Evolutionary conservation across 306 rosid species (phyloP).

Genomic region (Trifolium fragiferum): DNA sequence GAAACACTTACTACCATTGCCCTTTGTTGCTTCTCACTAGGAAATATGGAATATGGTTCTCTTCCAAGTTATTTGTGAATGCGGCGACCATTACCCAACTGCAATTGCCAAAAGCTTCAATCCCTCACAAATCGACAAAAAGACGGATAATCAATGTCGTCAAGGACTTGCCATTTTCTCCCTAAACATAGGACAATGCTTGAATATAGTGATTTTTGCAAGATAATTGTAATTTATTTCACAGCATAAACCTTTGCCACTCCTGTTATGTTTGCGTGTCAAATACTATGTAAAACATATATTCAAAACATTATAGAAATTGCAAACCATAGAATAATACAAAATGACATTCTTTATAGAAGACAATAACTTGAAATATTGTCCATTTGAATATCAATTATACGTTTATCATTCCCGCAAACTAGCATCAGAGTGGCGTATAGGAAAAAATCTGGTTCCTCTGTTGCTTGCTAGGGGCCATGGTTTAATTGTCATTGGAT

Average conservation of each 20-base stretch:
- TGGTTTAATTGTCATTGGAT: background rate
- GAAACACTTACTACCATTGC: background rate
- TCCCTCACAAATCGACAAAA: background rate
- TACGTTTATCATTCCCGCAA: background rate
- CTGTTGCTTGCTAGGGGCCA: constrained; percentile 11
- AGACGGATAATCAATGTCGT: background rate
- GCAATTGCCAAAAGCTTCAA: background rate
- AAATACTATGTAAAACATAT: background rate
- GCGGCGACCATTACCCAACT: no score
- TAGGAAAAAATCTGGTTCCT: constrained; percentile 1
- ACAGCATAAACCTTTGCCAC: background rate
- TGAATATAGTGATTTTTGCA: background rate
- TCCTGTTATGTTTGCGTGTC: background rate
- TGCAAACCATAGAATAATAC: constrained; percentile 8
- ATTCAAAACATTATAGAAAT: background rate
- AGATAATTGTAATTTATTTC: background rate
- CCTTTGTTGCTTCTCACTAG: background rate
- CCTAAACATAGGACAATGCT: background rate
- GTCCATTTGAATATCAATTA: constrained; percentile 2
- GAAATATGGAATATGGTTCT: background rate
- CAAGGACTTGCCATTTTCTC: background rate
- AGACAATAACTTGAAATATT: constrained; percentile 10
- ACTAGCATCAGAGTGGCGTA: background rate
- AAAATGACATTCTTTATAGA: background rate
- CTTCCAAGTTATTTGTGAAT: background rate